Evolutionary conservation across 352 stramenopile species (phyloP).

Genomic region (Globisporangium iwayamae): DNA sequence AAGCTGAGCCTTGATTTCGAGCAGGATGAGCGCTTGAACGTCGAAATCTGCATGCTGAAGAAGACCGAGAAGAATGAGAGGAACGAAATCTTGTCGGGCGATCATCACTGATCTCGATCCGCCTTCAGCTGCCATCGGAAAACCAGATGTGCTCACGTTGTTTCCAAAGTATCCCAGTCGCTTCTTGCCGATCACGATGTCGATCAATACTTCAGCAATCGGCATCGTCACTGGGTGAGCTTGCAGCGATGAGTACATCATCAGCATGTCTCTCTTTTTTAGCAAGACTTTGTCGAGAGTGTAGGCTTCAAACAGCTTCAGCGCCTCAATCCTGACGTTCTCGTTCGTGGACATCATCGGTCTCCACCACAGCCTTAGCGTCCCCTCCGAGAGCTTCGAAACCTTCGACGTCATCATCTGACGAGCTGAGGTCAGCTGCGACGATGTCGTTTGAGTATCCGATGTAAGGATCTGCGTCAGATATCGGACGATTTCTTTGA

Average conservation of each 20-base stretch:
- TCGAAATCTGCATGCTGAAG: constrained; percentile 40
- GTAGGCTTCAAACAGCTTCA: constrained; percentile 71
- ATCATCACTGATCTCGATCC: constrained; percentile 38
- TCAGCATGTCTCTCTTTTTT: constrained; percentile 54
- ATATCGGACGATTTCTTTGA: constrained; percentile 65
- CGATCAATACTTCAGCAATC: constrained; percentile 47
- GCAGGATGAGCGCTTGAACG: constrained; percentile 49
- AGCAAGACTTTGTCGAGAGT: constrained; percentile 62
- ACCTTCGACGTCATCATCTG: constrained; percentile 31
- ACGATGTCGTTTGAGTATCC: constrained; percentile 11
- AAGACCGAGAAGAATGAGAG: constrained; percentile 49
- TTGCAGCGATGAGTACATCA: constrained; percentile 54
- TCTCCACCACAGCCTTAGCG: constrained; percentile 59
- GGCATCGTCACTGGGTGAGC: constrained; percentile 44
- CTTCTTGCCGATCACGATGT: constrained; percentile 61
- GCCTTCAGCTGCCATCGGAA: neutral
- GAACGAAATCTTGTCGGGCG: constrained; percentile 51
- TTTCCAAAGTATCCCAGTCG: constrained; percentile 16
- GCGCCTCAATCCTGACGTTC: constrained; percentile 49
- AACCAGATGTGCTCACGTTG: neutral
- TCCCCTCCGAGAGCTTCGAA: constrained; percentile 58
- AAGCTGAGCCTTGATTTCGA: constrained; percentile 54
- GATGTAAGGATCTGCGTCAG: constrained; percentile 43
- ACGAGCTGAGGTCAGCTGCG: constrained; percentile 17
- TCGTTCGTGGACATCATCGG: constrained; percentile 46